Percentiles rank a stretch among this genome's conserved stretches.
phyloP scores from a whole-genome alignment of 2,329 filamentous ascomycete species.

The Hirsutella rhossiliensis region DNA sequence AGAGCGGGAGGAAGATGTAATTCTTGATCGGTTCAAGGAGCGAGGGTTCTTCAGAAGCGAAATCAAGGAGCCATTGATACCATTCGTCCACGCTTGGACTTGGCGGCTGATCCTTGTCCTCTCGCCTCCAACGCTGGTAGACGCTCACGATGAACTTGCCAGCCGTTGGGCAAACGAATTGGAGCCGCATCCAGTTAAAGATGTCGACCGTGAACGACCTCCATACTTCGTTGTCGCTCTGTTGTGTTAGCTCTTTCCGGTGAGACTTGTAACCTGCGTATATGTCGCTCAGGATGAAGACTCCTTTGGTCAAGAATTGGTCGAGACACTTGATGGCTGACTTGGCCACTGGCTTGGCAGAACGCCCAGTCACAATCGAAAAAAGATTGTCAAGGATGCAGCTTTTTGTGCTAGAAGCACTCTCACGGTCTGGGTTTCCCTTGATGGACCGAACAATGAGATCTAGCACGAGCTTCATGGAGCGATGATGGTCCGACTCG shows the following conservation, averaged over 20 bases:
- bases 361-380: constrained; percentile 46
- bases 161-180: constrained; percentile 45
- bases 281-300: constrained; percentile 37
- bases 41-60: constrained; percentile 33
- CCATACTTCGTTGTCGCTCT: constrained; percentile 26
- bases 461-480: constrained; percentile 51
- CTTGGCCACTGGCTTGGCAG: constrained; percentile 53
- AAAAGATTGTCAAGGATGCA: constrained; percentile 39
- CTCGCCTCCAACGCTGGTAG: constrained; percentile 33
- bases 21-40: constrained; percentile 51
- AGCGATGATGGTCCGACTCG: constrained; percentile 51
- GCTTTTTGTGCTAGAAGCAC: constrained; percentile 25
- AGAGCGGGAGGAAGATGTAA: constrained; percentile 50
- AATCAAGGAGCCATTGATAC: constrained; percentile 44
- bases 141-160: constrained; percentile 49
- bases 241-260: constrained; percentile 12
- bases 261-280: constrained; percentile 28
- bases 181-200: constrained; percentile 43
- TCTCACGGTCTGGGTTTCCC: constrained; percentile 33
- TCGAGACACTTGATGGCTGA: constrained; percentile 57
- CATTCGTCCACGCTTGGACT: constrained; percentile 29
- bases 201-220: constrained; percentile 34
- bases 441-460: constrained; percentile 38
- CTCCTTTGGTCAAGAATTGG: constrained; percentile 49
- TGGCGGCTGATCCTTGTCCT: constrained; percentile 10